These are phyloP conservation scores for Podospora pseudocomata DNA, from an alignment of 495 filamentous ascomycete species.

Conservation along the genomic window DNA sequence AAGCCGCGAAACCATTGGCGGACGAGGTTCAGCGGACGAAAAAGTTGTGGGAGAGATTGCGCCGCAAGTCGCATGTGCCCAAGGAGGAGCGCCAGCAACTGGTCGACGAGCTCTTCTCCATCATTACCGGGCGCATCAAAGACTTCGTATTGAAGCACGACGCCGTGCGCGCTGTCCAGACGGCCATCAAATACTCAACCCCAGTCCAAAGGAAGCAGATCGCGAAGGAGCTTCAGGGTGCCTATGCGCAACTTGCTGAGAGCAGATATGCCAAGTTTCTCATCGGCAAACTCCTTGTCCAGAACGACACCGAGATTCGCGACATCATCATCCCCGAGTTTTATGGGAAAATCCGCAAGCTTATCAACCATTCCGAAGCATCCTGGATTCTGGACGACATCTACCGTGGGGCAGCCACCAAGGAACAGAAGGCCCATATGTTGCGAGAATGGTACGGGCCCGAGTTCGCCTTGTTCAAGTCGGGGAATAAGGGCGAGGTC, in stretches of 20 bases:
- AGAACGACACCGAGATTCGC: conserved; percentile 78
- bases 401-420: conserved; percentile 79
- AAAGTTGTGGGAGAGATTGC: conserved; percentile 92
- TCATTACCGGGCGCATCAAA: conserved; percentile 83
- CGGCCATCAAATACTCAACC: conserved; percentile 91
- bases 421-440: conserved; percentile 72
- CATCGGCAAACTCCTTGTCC: conserved; percentile 88
- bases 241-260: conserved; percentile 79
- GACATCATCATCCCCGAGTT: conserved; percentile 91
- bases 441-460: conserved; percentile 96
- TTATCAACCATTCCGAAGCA: conserved; percentile 93
- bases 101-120: conserved; percentile 81
- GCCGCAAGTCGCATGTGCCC: conserved; percentile 86
- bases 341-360: conserved; percentile 81
- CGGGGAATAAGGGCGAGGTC: conserved; percentile 45
- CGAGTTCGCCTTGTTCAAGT: conserved; percentile 81
- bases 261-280: conserved; percentile 96
- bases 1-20: conserved; percentile 85
- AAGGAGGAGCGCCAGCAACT: conserved; percentile 80
- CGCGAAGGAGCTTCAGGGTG: conserved; percentile 79
- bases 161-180: conserved; percentile 90
- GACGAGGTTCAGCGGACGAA: conserved; percentile 86
- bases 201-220: conserved; percentile 79
- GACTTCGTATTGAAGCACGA: conserved; percentile 99
- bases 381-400: conserved; percentile 97